Conservation (phyloP, 164 flowering plant species). For the Litsea cubeba region DNA sequence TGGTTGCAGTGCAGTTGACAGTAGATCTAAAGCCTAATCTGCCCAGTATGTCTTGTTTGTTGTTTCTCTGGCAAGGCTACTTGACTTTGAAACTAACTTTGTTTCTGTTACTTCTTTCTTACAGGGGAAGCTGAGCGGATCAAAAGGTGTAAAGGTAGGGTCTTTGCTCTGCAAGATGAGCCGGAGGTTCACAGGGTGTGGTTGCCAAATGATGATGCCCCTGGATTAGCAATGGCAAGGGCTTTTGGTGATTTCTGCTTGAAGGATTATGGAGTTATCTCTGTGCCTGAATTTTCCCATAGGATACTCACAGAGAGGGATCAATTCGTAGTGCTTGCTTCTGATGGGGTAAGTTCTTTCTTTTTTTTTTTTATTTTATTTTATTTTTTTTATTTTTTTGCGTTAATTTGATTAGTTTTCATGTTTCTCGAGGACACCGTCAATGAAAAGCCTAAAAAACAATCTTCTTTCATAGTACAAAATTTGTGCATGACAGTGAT, state of each 20-base stretch:
- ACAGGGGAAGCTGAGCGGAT: conserved; percentile 93
- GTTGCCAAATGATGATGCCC: conserved; percentile 81
- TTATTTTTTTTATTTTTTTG: no score
- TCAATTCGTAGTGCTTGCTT: conserved; percentile 84
- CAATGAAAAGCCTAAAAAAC: neutral
- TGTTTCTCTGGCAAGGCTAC: neutral
- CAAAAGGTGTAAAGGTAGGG: conserved; percentile 84
- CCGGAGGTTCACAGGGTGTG: conserved; percentile 89
- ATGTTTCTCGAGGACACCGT: neutral
- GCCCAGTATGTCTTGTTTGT: conserved; percentile 51
- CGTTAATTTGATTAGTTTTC: neutral
- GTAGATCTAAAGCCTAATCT: conserved; percentile 88
- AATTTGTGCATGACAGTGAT: neutral
- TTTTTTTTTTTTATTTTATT: neutral
- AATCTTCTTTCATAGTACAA: neutral
- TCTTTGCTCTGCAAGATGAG: conserved; percentile 92
- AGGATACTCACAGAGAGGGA: conserved; percentile 74
- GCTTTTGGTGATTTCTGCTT: conserved; percentile 97
- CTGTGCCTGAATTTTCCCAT: conserved; percentile 79
- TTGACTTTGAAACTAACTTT: neutral
- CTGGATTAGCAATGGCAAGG: conserved; percentile 95
- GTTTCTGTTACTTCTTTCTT: conserved; percentile 8
- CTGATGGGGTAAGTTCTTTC: conserved; percentile 75
- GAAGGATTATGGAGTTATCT: conserved; percentile 91
- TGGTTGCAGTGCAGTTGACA: conserved; percentile 73